phyloP scores from a whole-genome alignment of 2,329 filamentous ascomycete species.

The Ophiostoma piceae region DNA sequence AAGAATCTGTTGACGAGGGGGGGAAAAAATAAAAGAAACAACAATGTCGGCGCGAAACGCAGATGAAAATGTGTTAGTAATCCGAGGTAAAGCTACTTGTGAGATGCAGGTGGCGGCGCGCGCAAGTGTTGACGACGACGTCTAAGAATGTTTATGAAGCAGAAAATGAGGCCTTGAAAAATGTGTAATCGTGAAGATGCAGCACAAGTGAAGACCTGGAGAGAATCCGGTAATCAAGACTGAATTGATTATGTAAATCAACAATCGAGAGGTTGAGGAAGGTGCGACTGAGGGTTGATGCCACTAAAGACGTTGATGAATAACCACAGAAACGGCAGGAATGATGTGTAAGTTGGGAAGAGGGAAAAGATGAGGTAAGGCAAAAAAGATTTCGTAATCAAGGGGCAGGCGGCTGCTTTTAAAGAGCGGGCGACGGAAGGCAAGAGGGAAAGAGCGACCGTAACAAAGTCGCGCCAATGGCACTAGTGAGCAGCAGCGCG shows the following conservation, averaged over 20 bases:
- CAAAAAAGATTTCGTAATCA: slow-evolving; percentile 28
- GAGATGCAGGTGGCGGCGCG: neutral
- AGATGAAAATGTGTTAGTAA: slow-evolving; percentile 15
- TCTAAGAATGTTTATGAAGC: neutral
- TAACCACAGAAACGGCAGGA: slow-evolving; percentile 15
- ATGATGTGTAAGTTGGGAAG: slow-evolving; percentile 23
- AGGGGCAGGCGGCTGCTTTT: slow-evolving; percentile 24
- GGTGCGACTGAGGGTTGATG: slow-evolving; percentile 8
- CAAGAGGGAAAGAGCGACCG: slow-evolving; percentile 9
- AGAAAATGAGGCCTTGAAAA: neutral
- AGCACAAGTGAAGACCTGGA: neutral
- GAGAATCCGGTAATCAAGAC: neutral
- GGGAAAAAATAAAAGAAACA: neutral
- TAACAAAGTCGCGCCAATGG: slow-evolving; percentile 14
- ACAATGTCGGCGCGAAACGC: neutral
- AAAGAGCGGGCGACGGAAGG: slow-evolving; percentile 22
- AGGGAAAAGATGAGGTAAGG: slow-evolving; percentile 28
- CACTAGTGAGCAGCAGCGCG: slow-evolving; percentile 20
- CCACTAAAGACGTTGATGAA: neutral
- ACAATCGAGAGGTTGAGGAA: slow-evolving; percentile 4
- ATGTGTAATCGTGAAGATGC: neutral
- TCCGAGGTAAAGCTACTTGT: slow-evolving; percentile 5
- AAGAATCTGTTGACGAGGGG: neutral
- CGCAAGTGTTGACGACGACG: neutral
- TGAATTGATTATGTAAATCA: neutral